Percentiles rank a stretch among this genome's conserved stretches.
phyloP scores from a whole-genome alignment of 768 basidiomycete species.

The Suillus brevipes region DNA sequence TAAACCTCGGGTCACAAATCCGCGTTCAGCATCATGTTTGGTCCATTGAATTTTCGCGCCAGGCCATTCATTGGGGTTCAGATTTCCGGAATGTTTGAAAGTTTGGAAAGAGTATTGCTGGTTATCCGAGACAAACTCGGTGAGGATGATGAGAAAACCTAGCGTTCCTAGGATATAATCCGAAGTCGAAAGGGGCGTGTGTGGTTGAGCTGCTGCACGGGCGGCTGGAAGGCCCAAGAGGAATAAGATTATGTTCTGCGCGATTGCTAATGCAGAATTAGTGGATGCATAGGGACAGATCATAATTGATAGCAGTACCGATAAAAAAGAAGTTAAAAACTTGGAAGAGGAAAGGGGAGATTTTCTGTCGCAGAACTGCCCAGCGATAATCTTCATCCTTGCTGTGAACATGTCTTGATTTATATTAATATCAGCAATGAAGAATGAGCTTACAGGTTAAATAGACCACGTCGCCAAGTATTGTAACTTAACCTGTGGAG shows the following conservation, averaged over 20 bases:
- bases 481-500: slow-evolving; percentile 67
- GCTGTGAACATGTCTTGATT: slow-evolving; percentile 35
- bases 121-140: slow-evolving; percentile 88
- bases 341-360: slow-evolving; percentile 58
- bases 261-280: slow-evolving; percentile 46
- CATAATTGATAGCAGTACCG: slow-evolving; percentile 37
- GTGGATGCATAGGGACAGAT: background rate
- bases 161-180: slow-evolving; percentile 64
- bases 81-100: slow-evolving; percentile 58
- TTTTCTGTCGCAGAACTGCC: slow-evolving; percentile 65
- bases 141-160: slow-evolving; percentile 56
- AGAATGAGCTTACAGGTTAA: slow-evolving; percentile 53
- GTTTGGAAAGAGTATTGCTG: slow-evolving; percentile 86
- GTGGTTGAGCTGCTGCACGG: slow-evolving; percentile 54
- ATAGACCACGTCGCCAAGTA: slow-evolving; percentile 81
- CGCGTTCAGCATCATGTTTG: slow-evolving; percentile 66
- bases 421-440: background rate
- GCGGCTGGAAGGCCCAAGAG: slow-evolving; percentile 64
- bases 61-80: slow-evolving; percentile 52
- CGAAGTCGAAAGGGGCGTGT: slow-evolving; percentile 49
- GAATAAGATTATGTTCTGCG: slow-evolving; percentile 81
- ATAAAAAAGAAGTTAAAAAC: slow-evolving; percentile 69
- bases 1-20: slow-evolving; percentile 82
- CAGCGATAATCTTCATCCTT: slow-evolving; percentile 93
- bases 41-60: slow-evolving; percentile 69